Evolutionary conservation across 371 early-diverging fungal genomes (phyloP), one percentile per base, ranked within the genome.

Genomic region (Mucor velutinosus): DNA sequence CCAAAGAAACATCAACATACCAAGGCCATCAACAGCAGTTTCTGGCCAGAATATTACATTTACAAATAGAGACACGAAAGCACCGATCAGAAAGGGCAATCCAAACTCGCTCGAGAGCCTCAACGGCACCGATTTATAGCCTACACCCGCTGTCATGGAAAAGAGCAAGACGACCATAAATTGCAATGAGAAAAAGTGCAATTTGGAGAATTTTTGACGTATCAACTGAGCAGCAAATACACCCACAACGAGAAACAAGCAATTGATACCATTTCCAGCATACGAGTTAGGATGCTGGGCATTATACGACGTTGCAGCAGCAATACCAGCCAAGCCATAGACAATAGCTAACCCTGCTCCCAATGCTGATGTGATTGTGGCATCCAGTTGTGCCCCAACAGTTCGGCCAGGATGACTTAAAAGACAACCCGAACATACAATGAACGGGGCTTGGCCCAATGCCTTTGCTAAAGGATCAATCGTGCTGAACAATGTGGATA

Each of bases 321-420:
- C 58, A 45, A 80, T 70, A 6, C 77, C 77, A 8, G 80, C 78
- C 6, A 77, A 21, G 32, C 76, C 70, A 71, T 77, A 81, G 1
- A 65, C 58, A 0, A 80, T 67, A 1, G 76, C 80, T 14, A 78
- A n/a, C 14, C 70, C 45, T 10, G 70, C 75, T 15, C 84, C 82
- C 2, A 84, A 45, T 12, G 74, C 43, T 23, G 78, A 69, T 10
- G 79, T 78, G 3, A 78, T 25, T 0, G 82, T 81, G 1, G 80
- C 79, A 25, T 84, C 84, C 1, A 81, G 60, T 35, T 78, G 77
- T 11, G 82, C 72, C 0, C 84, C 84, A 56, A 81, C 64, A 0
- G 82, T 80, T 58, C 84, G 67, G 2, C 80, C 74, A 0, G 84
- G 84, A 45, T 84, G 84, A 51, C 78, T 75, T 33, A 81, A 78